Percentiles rank a stretch among this genome's conserved stretches.
Conservation (phyloP, 495 filamentous ascomycete species). For the Neurospora hispaniola region DNA sequence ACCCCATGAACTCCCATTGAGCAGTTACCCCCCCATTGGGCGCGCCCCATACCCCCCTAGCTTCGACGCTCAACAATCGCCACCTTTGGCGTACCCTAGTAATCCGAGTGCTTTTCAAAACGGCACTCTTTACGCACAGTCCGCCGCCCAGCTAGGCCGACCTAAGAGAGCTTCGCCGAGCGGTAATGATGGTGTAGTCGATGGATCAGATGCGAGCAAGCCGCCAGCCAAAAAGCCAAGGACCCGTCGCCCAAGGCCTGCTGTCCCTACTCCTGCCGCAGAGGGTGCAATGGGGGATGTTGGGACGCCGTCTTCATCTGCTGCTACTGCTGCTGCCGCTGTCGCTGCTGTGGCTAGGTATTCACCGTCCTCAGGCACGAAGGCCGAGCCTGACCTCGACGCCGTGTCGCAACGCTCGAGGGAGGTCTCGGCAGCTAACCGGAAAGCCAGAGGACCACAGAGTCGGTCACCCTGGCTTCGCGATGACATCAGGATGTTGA, state of each 20-base stretch:
- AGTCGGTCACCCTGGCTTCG: conserved; percentile 33
- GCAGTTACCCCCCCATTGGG: neutral
- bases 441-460: conserved; percentile 27
- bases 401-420: conserved; percentile 11
- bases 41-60: neutral
- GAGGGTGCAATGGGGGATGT: neutral
- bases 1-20: neutral
- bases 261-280: neutral
- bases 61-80: neutral
- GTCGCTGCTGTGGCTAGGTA: conserved; percentile 12
- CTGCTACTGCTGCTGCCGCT: neutral
- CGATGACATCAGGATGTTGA: conserved; percentile 37
- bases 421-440: conserved; percentile 16
- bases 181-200: neutral
- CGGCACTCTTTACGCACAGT: conserved; percentile 14
- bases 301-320: neutral
- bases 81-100: neutral
- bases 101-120: conserved; percentile 1
- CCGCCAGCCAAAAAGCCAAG: conserved; percentile 13
- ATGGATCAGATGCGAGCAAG: conserved; percentile 1
- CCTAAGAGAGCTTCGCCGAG: conserved; percentile 10
- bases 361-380: conserved; percentile 10
- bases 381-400: conserved; percentile 19
- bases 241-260: conserved; percentile 11
- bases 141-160: conserved; percentile 11